phyloP scores from a whole-genome alignment of 148 eudicot genomes.

The Vaccinium darrowii region DNA sequence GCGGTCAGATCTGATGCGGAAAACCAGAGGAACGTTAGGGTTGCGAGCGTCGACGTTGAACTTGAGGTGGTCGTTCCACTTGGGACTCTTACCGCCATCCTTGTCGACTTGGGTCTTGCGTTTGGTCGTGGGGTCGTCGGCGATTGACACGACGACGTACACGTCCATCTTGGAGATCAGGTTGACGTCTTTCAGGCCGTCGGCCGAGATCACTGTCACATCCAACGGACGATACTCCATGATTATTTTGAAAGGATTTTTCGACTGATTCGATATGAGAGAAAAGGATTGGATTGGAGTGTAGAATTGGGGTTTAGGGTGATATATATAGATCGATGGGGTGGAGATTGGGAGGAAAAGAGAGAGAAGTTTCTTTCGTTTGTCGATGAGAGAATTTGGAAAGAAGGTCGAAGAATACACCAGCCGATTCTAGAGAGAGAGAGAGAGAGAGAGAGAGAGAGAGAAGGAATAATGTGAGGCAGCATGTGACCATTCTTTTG shows the following conservation, averaged over 20 bases:
- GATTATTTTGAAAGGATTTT: background rate
- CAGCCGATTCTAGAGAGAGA: background rate
- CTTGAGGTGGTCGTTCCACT: slow-evolving; percentile 47
- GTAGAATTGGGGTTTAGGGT: background rate
- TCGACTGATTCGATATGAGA: too few relatives aligned
- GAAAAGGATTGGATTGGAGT: background rate
- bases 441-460: too few relatives aligned
- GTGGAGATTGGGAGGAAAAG: background rate
- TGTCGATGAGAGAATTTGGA: background rate
- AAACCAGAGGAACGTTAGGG: slow-evolving; percentile 38
- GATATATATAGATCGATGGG: background rate
- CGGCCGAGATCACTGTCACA: slow-evolving; percentile 50
- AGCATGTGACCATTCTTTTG: too few relatives aligned
- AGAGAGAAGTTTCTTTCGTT: background rate
- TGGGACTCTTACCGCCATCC: slow-evolving; percentile 49
- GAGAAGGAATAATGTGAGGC: too few relatives aligned
- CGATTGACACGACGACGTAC: slow-evolving; percentile 49
- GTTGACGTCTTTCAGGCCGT: slow-evolving; percentile 48
- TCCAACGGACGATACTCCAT: slow-evolving; percentile 51
- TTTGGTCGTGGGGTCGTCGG: slow-evolving; percentile 42
- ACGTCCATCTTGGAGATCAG: slow-evolving; percentile 59
- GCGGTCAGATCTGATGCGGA: slow-evolving; percentile 47
- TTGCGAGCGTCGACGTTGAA: slow-evolving; percentile 49
- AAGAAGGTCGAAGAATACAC: background rate
- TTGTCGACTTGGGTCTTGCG: slow-evolving; percentile 46